Evolutionary conservation across 169 alveolate species (phyloP), one percentile per base, ranked within the genome.

Genomic region (Plasmodium malariae): DNA sequence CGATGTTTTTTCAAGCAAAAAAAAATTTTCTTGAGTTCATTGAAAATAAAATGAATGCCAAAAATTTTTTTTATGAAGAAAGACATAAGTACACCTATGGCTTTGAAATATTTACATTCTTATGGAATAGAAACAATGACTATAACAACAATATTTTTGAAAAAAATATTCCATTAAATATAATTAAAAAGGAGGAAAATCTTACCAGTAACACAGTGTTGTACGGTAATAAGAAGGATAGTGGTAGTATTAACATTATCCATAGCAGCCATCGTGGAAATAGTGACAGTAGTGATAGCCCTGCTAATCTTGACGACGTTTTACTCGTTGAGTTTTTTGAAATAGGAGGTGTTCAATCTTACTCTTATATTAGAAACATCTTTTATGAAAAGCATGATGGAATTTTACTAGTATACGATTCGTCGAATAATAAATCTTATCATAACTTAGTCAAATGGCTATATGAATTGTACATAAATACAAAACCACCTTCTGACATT

Each of bases 331-430:
- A 83, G 59, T 83, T 83, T 48, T 59, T 83, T 9, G 91, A 83
- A 83, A 83, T 83, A 14, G 91, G 91, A 67, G 91, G 91, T 0
- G 67, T 83, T 21, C 74, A 83, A 49, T 67, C 91, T 0, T 83
- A 83, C 45, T 65, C 91, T 6, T 83, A 71, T 24, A 83, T 60
- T 7, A 12, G 91, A 51, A 83, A 83, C n/a, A 83, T 83, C 34
- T 83, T 83, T 83, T 83, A 83, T 70, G 63, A 67, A 83, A 67
- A 83, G 9, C 72, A 67, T 45, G 91, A 83, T 51, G 91, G 91
- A 0, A 83, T 83, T 32, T 28, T 83, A 60, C 60, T 83, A 51
- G 80, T 83, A 32, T 83, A 83, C 12, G 91, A 83, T 30, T 67
- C 91, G 2, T 67, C 91, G 14, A 83, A 83, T 65, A 83, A 83